Evolutionary conservation across 257 asterid species (phyloP), one percentile per base, ranked within the genome.

Genomic region (Ilex asprella): DNA sequence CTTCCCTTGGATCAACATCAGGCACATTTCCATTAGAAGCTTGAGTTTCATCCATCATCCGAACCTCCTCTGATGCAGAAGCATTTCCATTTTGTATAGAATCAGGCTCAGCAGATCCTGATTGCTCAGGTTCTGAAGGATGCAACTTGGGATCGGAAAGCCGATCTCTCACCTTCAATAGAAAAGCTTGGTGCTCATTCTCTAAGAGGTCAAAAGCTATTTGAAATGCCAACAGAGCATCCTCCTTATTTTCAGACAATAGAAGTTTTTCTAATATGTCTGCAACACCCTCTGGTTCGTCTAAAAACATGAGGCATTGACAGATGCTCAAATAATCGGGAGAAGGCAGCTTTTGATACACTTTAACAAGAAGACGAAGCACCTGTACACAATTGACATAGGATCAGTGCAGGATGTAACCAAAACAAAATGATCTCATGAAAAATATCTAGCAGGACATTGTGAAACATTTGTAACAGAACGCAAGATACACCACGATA

Each of bases 281-380:
- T 27, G 93, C 84, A 27, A 89, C 97, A 31, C 81, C 86, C 63
- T 85, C 88, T 8, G 96, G 90, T 62, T 85, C 94, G 52, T 89
- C 96, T 69, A 92, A 67, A 72, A 87, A 92, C 99, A 93, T 93
- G 62, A 93, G 88, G 54, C 95, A 87, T 77, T 93, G 99, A 61
- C 99, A 93, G 67, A 87, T 85, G 82, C 95, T 89, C 76, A 87
- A 67, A 66, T 80, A 93, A 78, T 93, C 94, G 15, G 99, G 99
- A 74, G 96, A 87, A 39, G 95, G 79, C 65, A 82, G 84, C 55
- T 83, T 81, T 76, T 85, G 91, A 59, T 89, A 82, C n/a, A 89
- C 81, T 67, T 81, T 83, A 58, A 93, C 96, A 54, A 93, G 84
- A 67, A 93, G 95, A 29, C 84, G 82, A 64, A 89, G 92, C 60